Evolutionary conservation across 2,329 filamentous ascomycete genomes (phyloP).

Genomic region (Didymella keratinophila): DNA sequence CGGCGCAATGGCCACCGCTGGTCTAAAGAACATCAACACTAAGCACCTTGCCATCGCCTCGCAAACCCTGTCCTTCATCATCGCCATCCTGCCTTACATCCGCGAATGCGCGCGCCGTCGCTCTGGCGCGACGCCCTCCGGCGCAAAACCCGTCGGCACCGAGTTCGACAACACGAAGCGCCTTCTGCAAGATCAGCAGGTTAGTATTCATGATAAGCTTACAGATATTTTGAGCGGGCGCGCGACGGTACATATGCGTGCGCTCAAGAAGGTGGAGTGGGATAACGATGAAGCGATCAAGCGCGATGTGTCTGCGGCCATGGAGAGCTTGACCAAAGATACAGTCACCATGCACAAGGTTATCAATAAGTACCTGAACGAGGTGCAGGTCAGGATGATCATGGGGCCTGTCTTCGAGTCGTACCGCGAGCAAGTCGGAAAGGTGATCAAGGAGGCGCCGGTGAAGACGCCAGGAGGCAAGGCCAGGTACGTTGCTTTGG

Average conservation of each 20-base stretch:
- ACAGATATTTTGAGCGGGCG: constrained; percentile 90
- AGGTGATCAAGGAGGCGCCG: constrained; percentile 70
- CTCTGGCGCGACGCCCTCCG: constrained; percentile 45
- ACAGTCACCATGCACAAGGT: constrained; percentile 85
- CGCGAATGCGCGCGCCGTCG: constrained; percentile 90
- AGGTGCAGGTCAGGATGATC: constrained; percentile 78
- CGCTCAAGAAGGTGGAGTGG: constrained; percentile 79
- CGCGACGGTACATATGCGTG: constrained; percentile 75
- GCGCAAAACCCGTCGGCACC: constrained; percentile 62
- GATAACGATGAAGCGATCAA: constrained; percentile 59
- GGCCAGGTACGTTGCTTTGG: constrained; percentile 66
- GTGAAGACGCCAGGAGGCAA: constrained; percentile 73
- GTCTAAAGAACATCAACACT: constrained; percentile 88
- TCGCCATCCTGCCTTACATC: constrained; percentile 85
- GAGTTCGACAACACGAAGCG: constrained; percentile 91
- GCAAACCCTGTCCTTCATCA: constrained; percentile 86
- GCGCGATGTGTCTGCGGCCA: constrained; percentile 69
- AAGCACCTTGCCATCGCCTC: constrained; percentile 92
- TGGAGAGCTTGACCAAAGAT: constrained; percentile 87
- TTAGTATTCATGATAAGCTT: constrained; percentile 88
- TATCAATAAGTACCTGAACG: constrained; percentile 80
- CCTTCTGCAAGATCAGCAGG: constrained; percentile 86
- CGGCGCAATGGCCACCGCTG: constrained; percentile 86
- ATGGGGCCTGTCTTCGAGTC: constrained; percentile 85
- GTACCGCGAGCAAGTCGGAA: constrained; percentile 81